These are phyloP conservation scores for Cryptosporidium sp. DNA, from an alignment of 169 alveolate genomes.

Conservation along the genomic window DNA sequence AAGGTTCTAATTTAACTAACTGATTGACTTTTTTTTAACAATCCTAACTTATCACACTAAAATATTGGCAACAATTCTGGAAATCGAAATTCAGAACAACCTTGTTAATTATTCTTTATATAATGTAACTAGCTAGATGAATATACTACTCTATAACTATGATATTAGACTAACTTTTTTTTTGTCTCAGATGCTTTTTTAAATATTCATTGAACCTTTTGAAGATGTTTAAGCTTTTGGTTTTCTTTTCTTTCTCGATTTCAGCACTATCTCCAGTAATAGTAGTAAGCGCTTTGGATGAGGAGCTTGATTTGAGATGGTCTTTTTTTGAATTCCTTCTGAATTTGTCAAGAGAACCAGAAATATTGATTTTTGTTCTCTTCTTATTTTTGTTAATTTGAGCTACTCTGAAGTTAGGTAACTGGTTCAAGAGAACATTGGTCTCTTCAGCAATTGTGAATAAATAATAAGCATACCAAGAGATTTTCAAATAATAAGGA, in stretches of 20 bases:
- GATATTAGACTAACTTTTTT: neutral
- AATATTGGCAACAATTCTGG: neutral
- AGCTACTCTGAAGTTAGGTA: constrained; percentile 8
- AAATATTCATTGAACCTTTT: neutral
- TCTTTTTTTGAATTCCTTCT: neutral
- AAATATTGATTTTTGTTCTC: neutral
- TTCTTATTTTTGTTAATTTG: constrained; percentile 3
- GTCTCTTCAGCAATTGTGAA: neutral
- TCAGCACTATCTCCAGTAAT: neutral
- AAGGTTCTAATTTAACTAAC: neutral
- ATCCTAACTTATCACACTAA: too few species aligned
- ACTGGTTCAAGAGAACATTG: constrained; percentile 16
- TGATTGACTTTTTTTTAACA: too few species aligned
- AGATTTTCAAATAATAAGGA: constrained; percentile 24
- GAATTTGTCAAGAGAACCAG: neutral
- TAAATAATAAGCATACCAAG: constrained; percentile 35
- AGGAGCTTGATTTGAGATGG: neutral
- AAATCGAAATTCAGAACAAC: neutral
- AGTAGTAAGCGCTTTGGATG: neutral
- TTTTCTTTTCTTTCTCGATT: neutral
- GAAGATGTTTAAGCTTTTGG: neutral
- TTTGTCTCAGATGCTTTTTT: neutral
- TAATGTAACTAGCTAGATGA: constrained; percentile 1
- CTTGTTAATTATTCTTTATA: constrained; percentile 18
- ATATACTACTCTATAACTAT: constrained; percentile 3